Evolutionary conservation across 1,284 basidiomycete species (phyloP), one percentile per base, ranked within the genome.

Genomic region (Fomitopsis palustris): DNA sequence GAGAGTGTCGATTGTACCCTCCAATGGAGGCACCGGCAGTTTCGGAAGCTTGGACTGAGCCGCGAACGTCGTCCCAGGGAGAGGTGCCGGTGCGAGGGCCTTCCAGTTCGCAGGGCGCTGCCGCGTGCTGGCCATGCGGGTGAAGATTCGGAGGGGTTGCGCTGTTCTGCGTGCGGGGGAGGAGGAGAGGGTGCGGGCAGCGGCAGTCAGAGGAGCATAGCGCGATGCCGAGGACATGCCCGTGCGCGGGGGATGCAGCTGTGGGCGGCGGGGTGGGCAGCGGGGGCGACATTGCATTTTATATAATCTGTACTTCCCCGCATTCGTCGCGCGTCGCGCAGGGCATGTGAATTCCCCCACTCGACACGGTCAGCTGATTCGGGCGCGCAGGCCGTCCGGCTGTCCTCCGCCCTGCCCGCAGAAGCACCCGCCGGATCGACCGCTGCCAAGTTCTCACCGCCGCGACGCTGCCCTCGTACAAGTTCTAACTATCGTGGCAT

Each of bases 1-100:
- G 59, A 93, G 74, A 51, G 80, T 78, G 39, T 72, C 71, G 7
- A 91, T 70, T 0, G 90, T 92, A 17, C 77, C 71, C 5, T 72
- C 60, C 7, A 93, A 80, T 21, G 79, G 70, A 23, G 87, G 83
- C 0, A 93, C 83, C 0, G 91, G 90, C 14, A 93, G 81, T 39
- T 74, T 77, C 0, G 83, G 84, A 3, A 93, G 78, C 2, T 72
- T 67, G 0, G 68, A 55, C 63, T 81, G 77, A 8, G 69, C 69
- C 4, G 76, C 72, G 58, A 78, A 78, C 3, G 78, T 79, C 10
- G 68, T 73, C 7, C 72, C 72, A 0, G 69, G 63, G 4, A 73
- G 72, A 7, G 79, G 75, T n/a, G 71, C 57, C 0, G 79, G 80
- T 0, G 79, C 79, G 35, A 69, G 67, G 12, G 69, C 59, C 66